phyloP scores from a whole-genome alignment of 1,284 basidiomycete species.

The Wolfiporia cocos region DNA sequence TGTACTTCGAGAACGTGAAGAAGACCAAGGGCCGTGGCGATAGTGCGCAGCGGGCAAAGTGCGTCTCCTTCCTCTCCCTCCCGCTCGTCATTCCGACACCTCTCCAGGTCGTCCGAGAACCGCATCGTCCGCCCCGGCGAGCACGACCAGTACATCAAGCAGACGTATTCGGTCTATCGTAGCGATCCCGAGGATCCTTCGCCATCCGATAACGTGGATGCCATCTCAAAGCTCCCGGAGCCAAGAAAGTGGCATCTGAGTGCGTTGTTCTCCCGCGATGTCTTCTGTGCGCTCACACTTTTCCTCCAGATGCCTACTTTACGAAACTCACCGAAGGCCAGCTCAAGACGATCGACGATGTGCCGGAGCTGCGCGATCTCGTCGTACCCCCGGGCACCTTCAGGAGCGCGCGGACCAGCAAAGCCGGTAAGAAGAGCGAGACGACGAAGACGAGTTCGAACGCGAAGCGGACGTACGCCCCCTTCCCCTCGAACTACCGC shows the following conservation, averaged over 20 bases:
- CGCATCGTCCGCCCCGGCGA: conserved; percentile 36
- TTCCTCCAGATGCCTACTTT: conserved; percentile 62
- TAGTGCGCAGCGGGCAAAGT: conserved; percentile 16
- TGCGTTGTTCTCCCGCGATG: conserved; percentile 24
- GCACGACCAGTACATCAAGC: conserved; percentile 72
- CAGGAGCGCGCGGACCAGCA: conserved; percentile 34
- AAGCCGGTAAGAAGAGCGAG: conserved; percentile 17
- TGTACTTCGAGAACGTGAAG: conserved; percentile 34
- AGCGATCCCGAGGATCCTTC: conserved; percentile 16
- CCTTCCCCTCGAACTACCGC: conserved; percentile 40
- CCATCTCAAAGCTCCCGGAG: conserved; percentile 22
- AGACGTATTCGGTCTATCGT: conserved; percentile 66
- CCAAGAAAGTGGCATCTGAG: conserved; percentile 76
- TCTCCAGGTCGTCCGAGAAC: conserved; percentile 23
- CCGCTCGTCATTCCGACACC: too few species aligned
- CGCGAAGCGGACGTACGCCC: conserved; percentile 44
- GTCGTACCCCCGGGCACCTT: conserved; percentile 38
- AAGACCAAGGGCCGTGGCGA: conserved; percentile 23
- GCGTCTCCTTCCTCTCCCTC: conserved; percentile 4
- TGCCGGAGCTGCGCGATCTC: conserved; percentile 25
- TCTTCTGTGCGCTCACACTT: conserved; percentile 8
- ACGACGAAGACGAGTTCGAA: conserved; percentile 13
- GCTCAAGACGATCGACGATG: conserved; percentile 30
- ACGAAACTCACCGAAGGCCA: conserved; percentile 46
- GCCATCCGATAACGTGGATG: conserved; percentile 14